Evolutionary conservation across 305 asterid species (phyloP).

Genomic region (Fraxinus velutina): DNA sequence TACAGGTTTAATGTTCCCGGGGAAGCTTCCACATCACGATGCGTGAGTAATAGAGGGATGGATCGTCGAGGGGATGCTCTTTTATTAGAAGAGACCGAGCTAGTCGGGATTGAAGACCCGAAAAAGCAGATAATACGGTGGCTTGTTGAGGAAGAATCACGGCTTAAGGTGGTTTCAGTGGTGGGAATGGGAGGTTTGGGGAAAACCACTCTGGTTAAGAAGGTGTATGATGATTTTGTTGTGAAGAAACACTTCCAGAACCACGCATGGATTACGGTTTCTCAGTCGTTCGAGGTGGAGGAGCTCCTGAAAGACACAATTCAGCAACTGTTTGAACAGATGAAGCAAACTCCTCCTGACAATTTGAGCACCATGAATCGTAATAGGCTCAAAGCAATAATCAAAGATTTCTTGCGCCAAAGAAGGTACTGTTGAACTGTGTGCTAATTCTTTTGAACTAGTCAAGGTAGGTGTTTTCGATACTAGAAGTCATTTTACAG

Average conservation of each 20-base stretch:
- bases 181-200: conserved; percentile 35
- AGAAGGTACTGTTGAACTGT: background rate
- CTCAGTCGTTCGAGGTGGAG: conserved; percentile 20
- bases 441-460: background rate
- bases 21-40: background rate
- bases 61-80: conserved; percentile 26
- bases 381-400: background rate
- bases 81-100: conserved; percentile 26
- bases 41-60: background rate
- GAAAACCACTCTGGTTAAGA: conserved; percentile 32
- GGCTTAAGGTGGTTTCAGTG: conserved; percentile 22
- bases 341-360: background rate
- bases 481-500: background rate
- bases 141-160: conserved; percentile 22
- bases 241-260: conserved; percentile 25
- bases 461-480: background rate
- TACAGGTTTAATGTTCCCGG: background rate
- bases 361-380: background rate
- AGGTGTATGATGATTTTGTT: conserved; percentile 23
- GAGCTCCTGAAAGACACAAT: conserved; percentile 19
- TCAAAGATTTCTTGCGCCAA: background rate
- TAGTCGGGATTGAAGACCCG: conserved; percentile 25
- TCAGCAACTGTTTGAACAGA: background rate
- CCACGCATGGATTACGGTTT: conserved; percentile 27
- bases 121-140: background rate